Percentiles rank a stretch among this genome's conserved stretches.
These are phyloP conservation scores for Apiospora hydei DNA, from an alignment of 2,329 filamentous ascomycete genomes.

Conservation along the genomic window DNA sequence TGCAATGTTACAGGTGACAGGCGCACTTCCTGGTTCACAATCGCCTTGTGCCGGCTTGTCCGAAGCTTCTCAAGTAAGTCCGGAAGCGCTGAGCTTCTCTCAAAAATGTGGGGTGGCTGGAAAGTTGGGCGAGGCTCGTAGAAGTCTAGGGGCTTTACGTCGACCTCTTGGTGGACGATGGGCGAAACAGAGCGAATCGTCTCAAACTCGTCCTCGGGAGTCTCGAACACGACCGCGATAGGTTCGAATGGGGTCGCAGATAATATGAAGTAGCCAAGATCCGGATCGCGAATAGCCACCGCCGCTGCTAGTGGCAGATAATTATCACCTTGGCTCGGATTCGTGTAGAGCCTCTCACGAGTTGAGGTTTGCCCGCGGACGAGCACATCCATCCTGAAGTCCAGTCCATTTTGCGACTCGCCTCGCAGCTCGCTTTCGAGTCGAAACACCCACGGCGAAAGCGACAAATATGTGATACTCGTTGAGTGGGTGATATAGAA, in stretches of 20 bases:
- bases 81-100: constrained; percentile 63
- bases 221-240: constrained; percentile 65
- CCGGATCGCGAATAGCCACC: constrained; percentile 63
- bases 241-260: constrained; percentile 66
- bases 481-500: constrained; percentile 69
- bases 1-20: constrained; percentile 75
- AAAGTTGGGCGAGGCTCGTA: constrained; percentile 72
- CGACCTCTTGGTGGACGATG: constrained; percentile 49
- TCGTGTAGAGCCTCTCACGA: constrained; percentile 65
- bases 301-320: constrained; percentile 60
- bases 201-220: constrained; percentile 59
- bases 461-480: constrained; percentile 66
- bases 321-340: constrained; percentile 53
- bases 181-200: constrained; percentile 54
- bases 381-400: constrained; percentile 67
- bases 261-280: constrained; percentile 69
- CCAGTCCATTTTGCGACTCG: constrained; percentile 63
- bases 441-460: constrained; percentile 69
- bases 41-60: constrained; percentile 65
- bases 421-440: constrained; percentile 67
- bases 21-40: constrained; percentile 71
- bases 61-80: constrained; percentile 62
- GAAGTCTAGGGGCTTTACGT: constrained; percentile 57
- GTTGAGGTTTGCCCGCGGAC: constrained; percentile 64
- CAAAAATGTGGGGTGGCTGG: constrained; percentile 68